Base-by-base conservation (phyloP, 345 rosid species). In the Corchorus capsularis region DNA sequence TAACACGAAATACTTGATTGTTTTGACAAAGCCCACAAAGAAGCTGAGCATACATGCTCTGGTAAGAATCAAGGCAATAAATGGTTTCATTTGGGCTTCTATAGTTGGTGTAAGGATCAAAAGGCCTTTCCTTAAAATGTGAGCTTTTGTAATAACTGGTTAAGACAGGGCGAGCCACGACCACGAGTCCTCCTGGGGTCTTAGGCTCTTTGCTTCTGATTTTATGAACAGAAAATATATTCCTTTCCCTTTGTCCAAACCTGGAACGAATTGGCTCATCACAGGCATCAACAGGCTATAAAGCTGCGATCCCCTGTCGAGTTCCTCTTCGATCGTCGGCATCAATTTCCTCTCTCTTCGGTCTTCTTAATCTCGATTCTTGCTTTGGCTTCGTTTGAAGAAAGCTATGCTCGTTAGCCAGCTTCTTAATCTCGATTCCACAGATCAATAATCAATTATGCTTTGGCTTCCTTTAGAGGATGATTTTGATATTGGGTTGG, bases 111-210 rank as follows among this genome's bases (percentile, higher is more conserved):
- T 83, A 87, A 46, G 91, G 89, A 61, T 87, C 89, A 65, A 22
- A 78, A 27, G 86, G 83, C 54, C 89, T 77, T 45, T 82, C 63
- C 85, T 81, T 84, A n/a, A 89, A 89, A 78, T 84, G 86, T 50
- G 80, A 71, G 73, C 89, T 87, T 78, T 86, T 89, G 85, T 86
- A 87, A 63, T 86, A 89, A 67, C 91, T 89, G 50, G 93, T 86
- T 17, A 89, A 79, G 50, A 87, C 89, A 6, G 89, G 93, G 63
- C 91, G 81, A n/a, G 93, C n/a, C n/a, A n/a, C n/a, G n/a, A n/a
- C 93, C 63, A 79, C 71, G 15, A 89, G 83, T 27, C 91, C 91
- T 41, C 88, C 81, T 1, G 83, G 91, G n/a, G 93, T 86, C 70
- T 75, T 84, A 17, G 84, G 76, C 79, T 89, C 93, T 27, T 80